Conservation (phyloP, 306 rosid genomes). For the Sicyos baderoa region DNA sequence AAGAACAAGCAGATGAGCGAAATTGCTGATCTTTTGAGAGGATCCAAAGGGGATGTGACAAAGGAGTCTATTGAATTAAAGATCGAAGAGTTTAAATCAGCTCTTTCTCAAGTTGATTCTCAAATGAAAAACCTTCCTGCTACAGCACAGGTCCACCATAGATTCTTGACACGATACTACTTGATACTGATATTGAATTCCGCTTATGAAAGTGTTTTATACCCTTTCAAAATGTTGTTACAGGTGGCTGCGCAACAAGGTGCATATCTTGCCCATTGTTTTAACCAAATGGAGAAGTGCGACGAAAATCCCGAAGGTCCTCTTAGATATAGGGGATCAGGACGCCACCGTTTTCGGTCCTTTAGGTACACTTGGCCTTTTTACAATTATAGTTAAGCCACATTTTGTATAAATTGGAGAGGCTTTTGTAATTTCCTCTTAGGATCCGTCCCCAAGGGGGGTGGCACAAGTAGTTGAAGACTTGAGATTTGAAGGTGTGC, state of each 20-base stretch:
- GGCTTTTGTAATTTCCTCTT: too few relatives aligned
- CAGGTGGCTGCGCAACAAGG: slow-evolving; percentile 99
- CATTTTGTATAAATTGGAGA: too few relatives aligned
- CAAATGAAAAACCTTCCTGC: slow-evolving; percentile 94
- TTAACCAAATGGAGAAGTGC: slow-evolving; percentile 70
- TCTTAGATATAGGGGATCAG: slow-evolving; percentile 81
- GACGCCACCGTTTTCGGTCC: slow-evolving; percentile 89
- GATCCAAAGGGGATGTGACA: slow-evolving; percentile 43
- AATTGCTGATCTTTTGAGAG: slow-evolving; percentile 64
- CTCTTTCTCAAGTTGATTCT: slow-evolving; percentile 89
- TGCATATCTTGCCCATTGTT: slow-evolving; percentile 67
- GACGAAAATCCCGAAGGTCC: slow-evolving; percentile 88
- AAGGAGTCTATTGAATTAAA: slow-evolving; percentile 51
- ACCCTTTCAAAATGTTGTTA: slow-evolving; percentile 18
- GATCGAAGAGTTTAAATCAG: slow-evolving; percentile 64
- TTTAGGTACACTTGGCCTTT: slow-evolving; percentile 44
- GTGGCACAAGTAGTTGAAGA: too few relatives aligned
- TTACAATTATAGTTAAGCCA: too few relatives aligned
- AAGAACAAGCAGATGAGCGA: slow-evolving; percentile 62
- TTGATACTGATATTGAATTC: not conserved
- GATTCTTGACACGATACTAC: not conserved
- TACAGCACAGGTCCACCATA: slow-evolving; percentile 69
- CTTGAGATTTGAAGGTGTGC: too few relatives aligned
- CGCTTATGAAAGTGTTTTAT: slow-evolving; percentile 8
- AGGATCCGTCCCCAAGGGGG: too few relatives aligned